Evolutionary conservation across 2,329 filamentous ascomycete genomes (phyloP), one percentile per base, ranked within the genome.

Genomic region (Alternaria sp.): DNA sequence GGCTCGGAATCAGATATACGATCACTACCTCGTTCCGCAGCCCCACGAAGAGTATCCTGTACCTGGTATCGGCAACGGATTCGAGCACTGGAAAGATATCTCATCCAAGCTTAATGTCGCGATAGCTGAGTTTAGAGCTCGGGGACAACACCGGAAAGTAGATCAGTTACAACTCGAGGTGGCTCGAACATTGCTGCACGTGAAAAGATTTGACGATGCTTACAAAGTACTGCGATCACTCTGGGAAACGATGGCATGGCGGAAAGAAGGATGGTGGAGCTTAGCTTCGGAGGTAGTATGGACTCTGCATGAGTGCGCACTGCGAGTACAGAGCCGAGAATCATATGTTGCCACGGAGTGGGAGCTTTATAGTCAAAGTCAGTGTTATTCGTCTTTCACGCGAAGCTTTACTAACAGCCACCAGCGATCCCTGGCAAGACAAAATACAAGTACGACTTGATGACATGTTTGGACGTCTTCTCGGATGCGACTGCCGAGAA

Each of bases 11-110:
- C 78, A 80, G 45, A 79, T 80, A 14, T 90, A 90, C 68, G 88
- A 90, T 66, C 86, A 84, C 5, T 90, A 89, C 71, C 81, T 90
- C 26, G 87, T 85, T 6, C 86, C 86, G 1, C 85, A 88, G 59
- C 85, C 88, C 9, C 85, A 88, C 59, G 70, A 85, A 50, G 88
- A 90, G 74, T 80, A 80, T 33, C 82, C 85, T 12, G 63, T 83
- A 18, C 69, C 81, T 58, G 83, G 81, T 20, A 72, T 74, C 7
- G 71, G 74, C 37, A 75, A 69, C 26, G 83, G 84, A 1, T 84
- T 85, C 65, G 82, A 88, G 68, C 85, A 90, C 72, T 83, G 83
- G 47, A 72, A 78, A 46, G 79, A 86, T 54, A 85, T 89, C 47
- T 66, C 85, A 23, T 71, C 75, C 55, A 83, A 83, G 30, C 75